These are phyloP conservation scores for Cyclaneusma minus DNA, from an alignment of 2,329 filamentous ascomycete genomes.

Conservation along the genomic window DNA sequence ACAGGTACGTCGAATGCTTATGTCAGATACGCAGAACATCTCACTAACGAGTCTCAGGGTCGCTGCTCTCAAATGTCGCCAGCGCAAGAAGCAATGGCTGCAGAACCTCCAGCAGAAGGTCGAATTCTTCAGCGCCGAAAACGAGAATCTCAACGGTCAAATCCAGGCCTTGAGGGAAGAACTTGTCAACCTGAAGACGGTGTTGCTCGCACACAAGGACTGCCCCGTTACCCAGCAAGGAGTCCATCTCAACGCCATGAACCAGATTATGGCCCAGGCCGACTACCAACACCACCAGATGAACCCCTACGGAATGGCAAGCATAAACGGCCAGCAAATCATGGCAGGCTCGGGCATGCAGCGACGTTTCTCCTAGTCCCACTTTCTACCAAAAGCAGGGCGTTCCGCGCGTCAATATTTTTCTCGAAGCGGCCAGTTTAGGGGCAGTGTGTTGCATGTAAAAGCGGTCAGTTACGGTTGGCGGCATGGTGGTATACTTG, in stretches of 20 bases:
- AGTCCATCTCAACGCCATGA: conserved; percentile 23
- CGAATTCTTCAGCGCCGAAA: conserved; percentile 82
- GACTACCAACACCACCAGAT: conserved; percentile 24
- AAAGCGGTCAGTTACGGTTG: too few species aligned
- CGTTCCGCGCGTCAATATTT: too few species aligned
- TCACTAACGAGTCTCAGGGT: conserved; percentile 42
- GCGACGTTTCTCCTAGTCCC: conserved; percentile 39
- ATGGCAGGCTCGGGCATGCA: conserved; percentile 17
- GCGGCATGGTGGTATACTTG: too few species aligned
- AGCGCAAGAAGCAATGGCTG: conserved; percentile 98
- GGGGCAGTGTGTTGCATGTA: too few species aligned
- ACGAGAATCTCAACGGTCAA: conserved; percentile 71
- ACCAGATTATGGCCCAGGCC: conserved; percentile 23
- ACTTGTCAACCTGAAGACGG: conserved; percentile 84
- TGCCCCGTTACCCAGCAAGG: conserved; percentile 87
- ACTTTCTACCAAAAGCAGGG: too few species aligned
- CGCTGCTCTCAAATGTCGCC: conserved; percentile 88
- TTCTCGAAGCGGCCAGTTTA: too few species aligned
- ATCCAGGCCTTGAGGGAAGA: conserved; percentile 80
- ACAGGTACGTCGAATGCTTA: conserved; percentile 49
- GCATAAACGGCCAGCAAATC: conserved; percentile 3
- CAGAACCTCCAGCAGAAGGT: conserved; percentile 90
- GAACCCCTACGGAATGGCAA: conserved; percentile 40
- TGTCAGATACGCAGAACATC: neutral
- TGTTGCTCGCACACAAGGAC: conserved; percentile 88